phyloP scores from a whole-genome alignment of 495 filamentous ascomycete species.

The Chaetomium tenue region DNA sequence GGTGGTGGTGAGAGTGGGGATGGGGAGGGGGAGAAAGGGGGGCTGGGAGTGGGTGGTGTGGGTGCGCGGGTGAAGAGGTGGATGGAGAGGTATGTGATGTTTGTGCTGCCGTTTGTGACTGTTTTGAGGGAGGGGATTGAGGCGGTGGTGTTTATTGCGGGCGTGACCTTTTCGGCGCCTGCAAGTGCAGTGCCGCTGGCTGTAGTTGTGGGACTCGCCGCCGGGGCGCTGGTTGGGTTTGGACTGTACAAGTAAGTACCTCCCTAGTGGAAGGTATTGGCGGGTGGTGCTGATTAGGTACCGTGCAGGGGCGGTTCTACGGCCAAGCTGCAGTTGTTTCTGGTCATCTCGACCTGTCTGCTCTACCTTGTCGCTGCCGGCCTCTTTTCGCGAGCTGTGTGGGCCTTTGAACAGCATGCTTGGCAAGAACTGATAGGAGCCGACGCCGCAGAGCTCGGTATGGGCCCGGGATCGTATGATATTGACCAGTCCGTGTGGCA shows the following conservation, averaged over 20 bases:
- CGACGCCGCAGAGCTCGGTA: slow-evolving; percentile 70
- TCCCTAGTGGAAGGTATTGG: not conserved
- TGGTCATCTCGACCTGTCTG: slow-evolving; percentile 77
- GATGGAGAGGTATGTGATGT: slow-evolving; percentile 77
- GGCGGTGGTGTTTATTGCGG: slow-evolving; percentile 76
- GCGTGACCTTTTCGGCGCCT: slow-evolving; percentile 72
- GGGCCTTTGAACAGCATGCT: slow-evolving; percentile 63
- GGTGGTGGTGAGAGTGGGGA: slow-evolving; percentile 46
- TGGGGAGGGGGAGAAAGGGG: not conserved
- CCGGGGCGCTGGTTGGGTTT: slow-evolving; percentile 64
- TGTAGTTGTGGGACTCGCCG: slow-evolving; percentile 64
- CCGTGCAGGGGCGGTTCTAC: slow-evolving; percentile 48
- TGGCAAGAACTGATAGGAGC: slow-evolving; percentile 69
- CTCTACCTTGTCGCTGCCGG: slow-evolving; percentile 85
- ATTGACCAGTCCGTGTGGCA: slow-evolving; percentile 87
- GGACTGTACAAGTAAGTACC: slow-evolving; percentile 70
- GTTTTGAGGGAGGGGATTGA: slow-evolving; percentile 82
- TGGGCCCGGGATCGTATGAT: slow-evolving; percentile 84
- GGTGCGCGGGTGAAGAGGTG: slow-evolving; percentile 54
- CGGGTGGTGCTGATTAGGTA: slow-evolving; percentile 4
- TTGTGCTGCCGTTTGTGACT: slow-evolving; percentile 77
- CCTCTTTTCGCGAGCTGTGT: slow-evolving; percentile 73
- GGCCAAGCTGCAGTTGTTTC: slow-evolving; percentile 71
- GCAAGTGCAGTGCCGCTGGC: slow-evolving; percentile 71
- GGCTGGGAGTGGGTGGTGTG: not conserved